A percentile compares a stretch with the other conserved stretches of the same genome.
phyloP scores from a whole-genome alignment of 2,329 filamentous ascomycete species.

The Microsporum canis region DNA sequence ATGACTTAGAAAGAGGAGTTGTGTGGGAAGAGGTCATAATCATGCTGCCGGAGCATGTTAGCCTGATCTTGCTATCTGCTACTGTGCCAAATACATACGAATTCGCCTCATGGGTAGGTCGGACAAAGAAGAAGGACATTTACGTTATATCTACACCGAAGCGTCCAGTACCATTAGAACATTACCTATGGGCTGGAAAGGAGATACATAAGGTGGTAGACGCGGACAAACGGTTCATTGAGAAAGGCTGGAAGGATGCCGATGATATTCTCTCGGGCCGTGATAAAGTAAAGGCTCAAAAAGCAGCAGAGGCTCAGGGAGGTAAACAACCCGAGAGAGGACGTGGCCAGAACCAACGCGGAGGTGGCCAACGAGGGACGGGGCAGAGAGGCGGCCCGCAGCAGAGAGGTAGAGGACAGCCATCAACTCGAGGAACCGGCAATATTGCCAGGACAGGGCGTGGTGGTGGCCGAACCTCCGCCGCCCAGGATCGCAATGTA shows the following conservation, averaged over 20 bases:
- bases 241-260: slow-evolving; percentile 89
- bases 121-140: slow-evolving; percentile 97
- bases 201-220: slow-evolving; percentile 91
- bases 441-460: slow-evolving; percentile 86
- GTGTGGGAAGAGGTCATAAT: slow-evolving; percentile 99
- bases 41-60: slow-evolving; percentile 95
- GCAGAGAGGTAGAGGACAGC: slow-evolving; percentile 46
- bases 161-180: slow-evolving; percentile 84
- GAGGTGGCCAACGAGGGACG: slow-evolving; percentile 21
- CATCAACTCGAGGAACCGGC: slow-evolving; percentile 51
- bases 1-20: slow-evolving; percentile 87
- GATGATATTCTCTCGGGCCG: slow-evolving; percentile 70
- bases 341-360: slow-evolving; percentile 13
- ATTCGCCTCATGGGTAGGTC: slow-evolving; percentile 95
- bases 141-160: slow-evolving; percentile 98
- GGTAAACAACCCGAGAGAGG: slow-evolving; percentile 35
- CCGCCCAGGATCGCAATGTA: slow-evolving; percentile 86
- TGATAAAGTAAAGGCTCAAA: slow-evolving; percentile 56
- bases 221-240: slow-evolving; percentile 79
- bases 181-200: slow-evolving; percentile 93
- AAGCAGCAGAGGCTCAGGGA: slow-evolving; percentile 40
- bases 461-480: slow-evolving; percentile 73
- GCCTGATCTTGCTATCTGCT: slow-evolving; percentile 84
- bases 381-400: slow-evolving; percentile 38
- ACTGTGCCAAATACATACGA: slow-evolving; percentile 97